Conservation (phyloP, 768 basidiomycete species). For the Heimioporus sp. region DNA sequence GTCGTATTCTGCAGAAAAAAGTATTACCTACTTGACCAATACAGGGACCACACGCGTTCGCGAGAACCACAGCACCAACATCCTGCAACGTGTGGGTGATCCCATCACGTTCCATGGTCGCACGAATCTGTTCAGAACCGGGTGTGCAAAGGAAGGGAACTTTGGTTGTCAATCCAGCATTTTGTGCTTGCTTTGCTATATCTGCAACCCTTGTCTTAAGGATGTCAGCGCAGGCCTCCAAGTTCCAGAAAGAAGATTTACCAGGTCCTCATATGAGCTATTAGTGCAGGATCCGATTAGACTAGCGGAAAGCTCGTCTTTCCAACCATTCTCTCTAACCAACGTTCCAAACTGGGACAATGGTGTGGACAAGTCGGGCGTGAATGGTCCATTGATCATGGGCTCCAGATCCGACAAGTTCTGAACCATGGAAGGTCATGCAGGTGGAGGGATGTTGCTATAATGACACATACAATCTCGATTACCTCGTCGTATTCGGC, state of each 20-base stretch:
- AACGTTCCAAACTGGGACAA: constrained; percentile 84
- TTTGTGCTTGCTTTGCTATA: constrained; percentile 85
- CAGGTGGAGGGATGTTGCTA: not conserved
- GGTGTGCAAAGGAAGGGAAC: constrained; percentile 88
- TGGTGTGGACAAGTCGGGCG: constrained; percentile 94
- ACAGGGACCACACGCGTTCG: constrained; percentile 98
- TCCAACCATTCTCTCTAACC: constrained; percentile 86
- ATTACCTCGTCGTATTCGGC: constrained; percentile 95
- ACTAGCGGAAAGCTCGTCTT: constrained; percentile 85
- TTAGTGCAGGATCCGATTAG: constrained; percentile 99
- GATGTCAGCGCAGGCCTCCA: constrained; percentile 4
- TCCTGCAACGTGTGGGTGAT: constrained; percentile 78
- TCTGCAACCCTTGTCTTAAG: constrained; percentile 85
- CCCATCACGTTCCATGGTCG: constrained; percentile 94
- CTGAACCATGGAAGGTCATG: constrained; percentile 37
- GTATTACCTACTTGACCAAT: constrained; percentile 76
- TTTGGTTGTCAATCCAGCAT: constrained; percentile 76
- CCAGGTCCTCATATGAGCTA: constrained; percentile 97
- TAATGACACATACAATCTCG: constrained; percentile 67
- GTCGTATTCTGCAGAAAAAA: not conserved
- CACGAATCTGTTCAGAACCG: constrained; percentile 94
- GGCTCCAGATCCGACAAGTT: constrained; percentile 88
- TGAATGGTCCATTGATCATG: constrained; percentile 95
- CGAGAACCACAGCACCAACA: constrained; percentile 92
- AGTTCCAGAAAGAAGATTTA: constrained; percentile 26